These are phyloP conservation scores for Phytopythium sindhum DNA, from an alignment of 352 stramenopile species.

Conservation along the genomic window DNA sequence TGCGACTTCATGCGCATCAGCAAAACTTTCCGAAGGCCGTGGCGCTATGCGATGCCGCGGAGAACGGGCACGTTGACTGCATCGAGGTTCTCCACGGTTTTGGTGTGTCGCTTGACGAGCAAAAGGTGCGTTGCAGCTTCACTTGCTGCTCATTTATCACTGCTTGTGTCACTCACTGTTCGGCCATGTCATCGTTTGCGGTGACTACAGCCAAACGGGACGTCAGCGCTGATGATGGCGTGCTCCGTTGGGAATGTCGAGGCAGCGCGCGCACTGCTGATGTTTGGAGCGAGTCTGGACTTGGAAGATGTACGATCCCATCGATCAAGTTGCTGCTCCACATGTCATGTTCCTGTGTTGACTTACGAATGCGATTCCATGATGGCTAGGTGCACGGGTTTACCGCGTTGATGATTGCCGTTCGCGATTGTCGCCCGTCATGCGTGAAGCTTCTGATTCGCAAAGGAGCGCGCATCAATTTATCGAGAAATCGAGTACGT, in stretches of 20 bases:
- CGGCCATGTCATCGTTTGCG: constrained; percentile 4
- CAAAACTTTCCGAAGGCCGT: constrained; percentile 76
- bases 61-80: constrained; percentile 81
- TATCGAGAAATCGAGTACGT: constrained; percentile 77
- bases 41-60: constrained; percentile 73
- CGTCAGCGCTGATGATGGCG: constrained; percentile 79
- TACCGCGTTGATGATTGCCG: constrained; percentile 80
- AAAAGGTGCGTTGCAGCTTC: constrained; percentile 47
- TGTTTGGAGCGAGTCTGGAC: constrained; percentile 83
- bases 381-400: constrained; percentile 66
- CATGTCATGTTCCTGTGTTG: background rate
- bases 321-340: background rate
- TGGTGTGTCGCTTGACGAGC: constrained; percentile 76
- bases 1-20: constrained; percentile 8
- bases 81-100: constrained; percentile 78
- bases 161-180: constrained; percentile 5
- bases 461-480: constrained; percentile 77
- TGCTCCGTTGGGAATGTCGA: constrained; percentile 87
- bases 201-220: constrained; percentile 60
- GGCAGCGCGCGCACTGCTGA: constrained; percentile 67
- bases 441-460: constrained; percentile 75
- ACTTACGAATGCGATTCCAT: background rate
- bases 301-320: constrained; percentile 65
- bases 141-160: background rate
- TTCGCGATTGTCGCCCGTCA: constrained; percentile 54